These are phyloP conservation scores for Leishmania mexicana DNA, from an alignment of 208 protist species.

Conservation along the genomic window DNA sequence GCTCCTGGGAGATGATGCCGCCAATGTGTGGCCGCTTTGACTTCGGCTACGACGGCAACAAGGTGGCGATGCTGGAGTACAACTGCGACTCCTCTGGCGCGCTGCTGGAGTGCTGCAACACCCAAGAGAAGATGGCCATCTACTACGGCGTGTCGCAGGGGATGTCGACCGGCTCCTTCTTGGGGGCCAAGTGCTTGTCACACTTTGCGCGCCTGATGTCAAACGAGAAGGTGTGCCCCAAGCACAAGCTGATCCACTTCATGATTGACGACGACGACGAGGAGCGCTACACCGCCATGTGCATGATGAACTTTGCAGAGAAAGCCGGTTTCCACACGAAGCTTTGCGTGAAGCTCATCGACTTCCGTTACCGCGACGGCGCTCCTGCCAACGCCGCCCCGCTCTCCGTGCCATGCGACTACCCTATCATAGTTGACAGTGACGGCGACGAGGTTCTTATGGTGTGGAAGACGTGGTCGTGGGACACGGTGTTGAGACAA, in stretches of 20 bases:
- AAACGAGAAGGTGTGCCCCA: conserved; percentile 53
- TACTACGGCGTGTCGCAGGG: conserved; percentile 60
- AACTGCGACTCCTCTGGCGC: conserved; percentile 81
- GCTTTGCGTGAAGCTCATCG: conserved; percentile 58
- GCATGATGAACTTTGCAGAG: conserved; percentile 68
- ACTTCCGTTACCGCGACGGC: conserved; percentile 45
- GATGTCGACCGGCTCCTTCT: conserved; percentile 72
- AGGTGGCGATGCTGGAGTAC: conserved; percentile 79
- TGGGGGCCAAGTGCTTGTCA: conserved; percentile 49
- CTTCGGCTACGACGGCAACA: conserved; percentile 78
- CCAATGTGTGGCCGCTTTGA: conserved; percentile 74
- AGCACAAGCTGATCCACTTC: conserved; percentile 73
- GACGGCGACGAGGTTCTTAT: conserved; percentile 71
- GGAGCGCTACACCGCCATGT: conserved; percentile 81
- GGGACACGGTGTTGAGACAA: conserved; percentile 79
- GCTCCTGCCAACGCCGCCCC: conserved; percentile 22
- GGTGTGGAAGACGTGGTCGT: conserved; percentile 91
- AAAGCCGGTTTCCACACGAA: conserved; percentile 67
- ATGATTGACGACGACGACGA: conserved; percentile 88
- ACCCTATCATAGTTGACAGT: conserved; percentile 58
- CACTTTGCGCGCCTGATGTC: conserved; percentile 53
- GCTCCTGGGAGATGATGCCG: conserved; percentile 58
- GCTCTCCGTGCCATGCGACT: conserved; percentile 30
- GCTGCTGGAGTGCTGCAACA: conserved; percentile 81
- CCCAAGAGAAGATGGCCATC: conserved; percentile 82